Evolutionary conservation across 1,284 basidiomycete species (phyloP).

Genomic region (Puccinia coronata): DNA sequence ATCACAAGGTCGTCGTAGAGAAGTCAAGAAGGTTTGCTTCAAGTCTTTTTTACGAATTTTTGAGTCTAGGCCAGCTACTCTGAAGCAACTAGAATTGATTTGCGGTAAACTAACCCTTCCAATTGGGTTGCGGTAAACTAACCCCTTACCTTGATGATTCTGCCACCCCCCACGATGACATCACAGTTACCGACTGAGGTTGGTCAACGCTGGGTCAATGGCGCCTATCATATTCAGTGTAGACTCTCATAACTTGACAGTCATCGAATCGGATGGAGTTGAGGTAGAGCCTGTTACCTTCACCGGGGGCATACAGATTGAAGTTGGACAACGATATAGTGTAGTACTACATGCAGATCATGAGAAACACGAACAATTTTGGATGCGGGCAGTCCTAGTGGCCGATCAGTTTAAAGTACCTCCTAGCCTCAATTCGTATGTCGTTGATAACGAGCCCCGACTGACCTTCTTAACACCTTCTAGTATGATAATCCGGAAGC

Average conservation of each 20-base stretch:
- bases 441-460: background rate
- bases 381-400: constrained; percentile 53
- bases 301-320: constrained; percentile 51
- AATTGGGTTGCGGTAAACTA: background rate
- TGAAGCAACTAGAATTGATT: background rate
- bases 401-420: constrained; percentile 42
- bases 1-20: constrained; percentile 39
- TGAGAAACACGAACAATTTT: constrained; percentile 53
- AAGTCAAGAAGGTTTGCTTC: constrained; percentile 29
- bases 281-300: constrained; percentile 53
- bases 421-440: background rate
- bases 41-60: background rate
- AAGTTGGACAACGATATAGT: constrained; percentile 53
- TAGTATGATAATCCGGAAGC: constrained; percentile 45
- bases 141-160: background rate
- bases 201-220: constrained; percentile 51
- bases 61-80: background rate
- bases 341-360: constrained; percentile 55
- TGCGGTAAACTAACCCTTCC: background rate
- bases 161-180: background rate
- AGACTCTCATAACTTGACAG: constrained; percentile 55
- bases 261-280: constrained; percentile 56
- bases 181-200: constrained; percentile 43
- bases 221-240: constrained; percentile 53
- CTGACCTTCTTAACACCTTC: background rate